A percentile compares a stretch with the other conserved stretches of the same genome.
These are phyloP conservation scores for Orychophragmus violaceus DNA, from an alignment of 345 rosid genomes.

Conservation along the genomic window DNA sequence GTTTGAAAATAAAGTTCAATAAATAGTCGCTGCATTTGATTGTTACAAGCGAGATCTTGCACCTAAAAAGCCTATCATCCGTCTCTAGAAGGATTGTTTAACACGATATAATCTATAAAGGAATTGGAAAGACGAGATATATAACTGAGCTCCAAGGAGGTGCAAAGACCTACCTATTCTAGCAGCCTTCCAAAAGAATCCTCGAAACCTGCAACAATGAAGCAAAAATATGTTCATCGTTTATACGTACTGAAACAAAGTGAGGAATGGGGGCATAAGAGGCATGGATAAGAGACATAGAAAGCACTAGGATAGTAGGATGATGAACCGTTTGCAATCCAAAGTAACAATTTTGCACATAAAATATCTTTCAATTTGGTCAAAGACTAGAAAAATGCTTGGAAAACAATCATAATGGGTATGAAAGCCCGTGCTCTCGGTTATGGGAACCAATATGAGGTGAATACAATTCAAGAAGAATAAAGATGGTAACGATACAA, in stretches of 20 bases:
- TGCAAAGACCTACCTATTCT: slow-evolving; percentile 62
- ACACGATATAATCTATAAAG: neutral
- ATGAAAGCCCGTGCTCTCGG: neutral
- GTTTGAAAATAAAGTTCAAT: neutral
- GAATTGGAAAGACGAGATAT: neutral
- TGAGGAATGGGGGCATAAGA: neutral
- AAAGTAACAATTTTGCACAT: neutral
- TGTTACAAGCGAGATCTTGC: neutral
- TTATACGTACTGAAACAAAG: neutral
- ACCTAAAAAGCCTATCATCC: neutral
- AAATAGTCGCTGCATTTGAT: neutral
- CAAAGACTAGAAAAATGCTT: neutral
- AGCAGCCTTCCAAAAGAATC: slow-evolving; percentile 97
- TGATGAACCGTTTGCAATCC: neutral
- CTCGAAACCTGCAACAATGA: slow-evolving; percentile 59
- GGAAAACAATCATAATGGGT: neutral
- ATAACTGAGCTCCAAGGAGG: neutral
- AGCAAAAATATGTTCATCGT: neutral
- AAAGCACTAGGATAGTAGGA: neutral
- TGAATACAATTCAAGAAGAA: neutral
- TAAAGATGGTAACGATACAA: neutral
- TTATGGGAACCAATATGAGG: neutral
- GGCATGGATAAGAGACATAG: neutral
- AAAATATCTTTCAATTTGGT: neutral
- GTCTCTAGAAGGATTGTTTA: neutral